phyloP scores from a whole-genome alignment of 345 rosid species.

The Kandelia obovata region DNA sequence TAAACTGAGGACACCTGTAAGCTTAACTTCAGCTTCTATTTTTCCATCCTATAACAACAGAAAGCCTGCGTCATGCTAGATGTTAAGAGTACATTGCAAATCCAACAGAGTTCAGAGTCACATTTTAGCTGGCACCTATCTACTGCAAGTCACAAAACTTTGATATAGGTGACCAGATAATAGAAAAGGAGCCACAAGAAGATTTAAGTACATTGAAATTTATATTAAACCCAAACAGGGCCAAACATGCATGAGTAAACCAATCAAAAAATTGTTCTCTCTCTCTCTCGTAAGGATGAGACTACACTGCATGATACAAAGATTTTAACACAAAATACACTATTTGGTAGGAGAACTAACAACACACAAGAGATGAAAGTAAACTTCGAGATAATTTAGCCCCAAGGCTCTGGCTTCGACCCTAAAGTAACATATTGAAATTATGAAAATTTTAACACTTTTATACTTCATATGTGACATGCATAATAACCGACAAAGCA shows the following conservation, averaged over 20 bases:
- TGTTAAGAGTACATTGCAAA: constrained; percentile 11
- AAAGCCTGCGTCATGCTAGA: constrained; percentile 11
- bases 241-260: background rate
- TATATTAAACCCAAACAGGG: background rate
- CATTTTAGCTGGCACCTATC: background rate
- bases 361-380: too few species aligned
- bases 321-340: too few species aligned
- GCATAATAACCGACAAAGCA: too few species aligned
- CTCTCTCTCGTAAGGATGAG: too few species aligned
- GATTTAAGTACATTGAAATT: background rate
- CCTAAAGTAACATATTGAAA: too few species aligned
- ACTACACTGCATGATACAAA: too few species aligned
- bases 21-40: constrained; percentile 91
- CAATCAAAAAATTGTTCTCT: background rate
- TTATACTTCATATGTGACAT: background rate
- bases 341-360: too few species aligned
- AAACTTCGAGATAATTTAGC: too few species aligned
- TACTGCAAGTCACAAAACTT: background rate
- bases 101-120: background rate
- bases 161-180: constrained; percentile 5
- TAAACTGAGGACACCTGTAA: constrained; percentile 86
- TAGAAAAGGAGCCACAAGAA: background rate
- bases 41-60: constrained; percentile 67
- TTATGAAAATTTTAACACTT: background rate
- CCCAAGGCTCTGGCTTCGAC: too few species aligned